Conservation (phyloP, 2,329 filamentous ascomycete genomes). For the Botrytis byssoidea region DNA sequence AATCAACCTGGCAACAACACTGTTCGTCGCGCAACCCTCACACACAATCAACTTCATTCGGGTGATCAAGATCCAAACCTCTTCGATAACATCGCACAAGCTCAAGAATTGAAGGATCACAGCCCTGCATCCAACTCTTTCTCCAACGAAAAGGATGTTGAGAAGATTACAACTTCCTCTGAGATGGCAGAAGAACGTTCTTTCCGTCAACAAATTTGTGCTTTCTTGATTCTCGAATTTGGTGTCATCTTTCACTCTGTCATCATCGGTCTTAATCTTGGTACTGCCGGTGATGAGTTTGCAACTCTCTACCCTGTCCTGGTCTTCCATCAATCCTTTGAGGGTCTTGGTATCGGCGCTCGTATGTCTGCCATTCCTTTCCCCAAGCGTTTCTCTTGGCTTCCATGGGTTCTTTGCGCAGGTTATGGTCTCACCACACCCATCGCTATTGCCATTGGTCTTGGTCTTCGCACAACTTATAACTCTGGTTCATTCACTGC, state of each 20-base stretch:
- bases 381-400: conserved; percentile 42
- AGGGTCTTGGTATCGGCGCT: conserved; percentile 61
- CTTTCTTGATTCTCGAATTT: conserved; percentile 44
- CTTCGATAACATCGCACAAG: conserved; percentile 28
- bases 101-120: conserved; percentile 26
- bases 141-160: conserved; percentile 31
- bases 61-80: conserved; percentile 42
- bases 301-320: conserved; percentile 57
- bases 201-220: conserved; percentile 46
- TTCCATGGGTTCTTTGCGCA: conserved; percentile 49
- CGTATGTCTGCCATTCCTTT: conserved; percentile 58
- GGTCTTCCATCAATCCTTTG: conserved; percentile 63
- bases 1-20: conserved; percentile 23
- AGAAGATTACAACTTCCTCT: conserved; percentile 17
- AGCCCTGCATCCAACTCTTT: conserved; percentile 3
- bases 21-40: conserved; percentile 19
- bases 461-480: conserved; percentile 47
- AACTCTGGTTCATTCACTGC: conserved; percentile 44
- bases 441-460: conserved; percentile 49
- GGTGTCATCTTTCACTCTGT: conserved; percentile 63
- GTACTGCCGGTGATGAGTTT: conserved; percentile 57
- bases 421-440: conserved; percentile 53
- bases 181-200: conserved; percentile 35
- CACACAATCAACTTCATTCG: conserved; percentile 44
- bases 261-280: conserved; percentile 62